These are phyloP conservation scores for Emericellopsis atlantica DNA, from an alignment of 2,329 filamentous ascomycete species.

Conservation along the genomic window DNA sequence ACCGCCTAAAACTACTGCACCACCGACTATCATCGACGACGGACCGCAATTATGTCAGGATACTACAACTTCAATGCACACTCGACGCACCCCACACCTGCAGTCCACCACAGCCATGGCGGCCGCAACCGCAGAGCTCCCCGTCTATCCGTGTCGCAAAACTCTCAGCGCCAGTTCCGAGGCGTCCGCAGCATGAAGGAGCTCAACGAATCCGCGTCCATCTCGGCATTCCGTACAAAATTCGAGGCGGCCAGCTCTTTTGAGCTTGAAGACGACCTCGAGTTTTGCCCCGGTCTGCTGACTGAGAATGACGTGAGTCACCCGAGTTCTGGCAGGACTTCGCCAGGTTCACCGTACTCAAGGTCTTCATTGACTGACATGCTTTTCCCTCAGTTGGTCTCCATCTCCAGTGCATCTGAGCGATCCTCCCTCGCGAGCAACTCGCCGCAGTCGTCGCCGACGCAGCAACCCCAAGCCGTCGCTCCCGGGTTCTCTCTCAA, in stretches of 20 bases:
- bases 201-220: slow-evolving; percentile 61
- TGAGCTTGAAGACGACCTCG: slow-evolving; percentile 88
- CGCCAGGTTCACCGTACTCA: background rate
- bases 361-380: slow-evolving; percentile 1
- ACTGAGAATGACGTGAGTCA: slow-evolving; percentile 75
- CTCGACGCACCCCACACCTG: slow-evolving; percentile 42
- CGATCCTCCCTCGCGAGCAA: slow-evolving; percentile 90
- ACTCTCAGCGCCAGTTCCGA: slow-evolving; percentile 76
- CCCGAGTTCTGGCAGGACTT: slow-evolving; percentile 5
- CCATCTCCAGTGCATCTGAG: slow-evolving; percentile 86
- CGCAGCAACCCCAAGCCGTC: slow-evolving; percentile 73
- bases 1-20: background rate
- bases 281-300: slow-evolving; percentile 87
- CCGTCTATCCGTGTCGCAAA: slow-evolving; percentile 67
- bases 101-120: slow-evolving; percentile 65
- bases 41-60: slow-evolving; percentile 40
- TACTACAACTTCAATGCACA: slow-evolving; percentile 52
- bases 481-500: slow-evolving; percentile 66
- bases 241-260: slow-evolving; percentile 91
- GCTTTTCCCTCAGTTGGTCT: slow-evolving; percentile 54
- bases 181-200: slow-evolving; percentile 80
- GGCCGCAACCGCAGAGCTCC: slow-evolving; percentile 78
- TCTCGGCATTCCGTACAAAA: slow-evolving; percentile 69
- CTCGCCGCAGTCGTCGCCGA: slow-evolving; percentile 82
- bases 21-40: background rate